A percentile compares a stretch with the other conserved stretches of the same genome.
Conservation (phyloP, 2,329 filamentous ascomycete genomes). For the Ceratocystis papillata region DNA sequence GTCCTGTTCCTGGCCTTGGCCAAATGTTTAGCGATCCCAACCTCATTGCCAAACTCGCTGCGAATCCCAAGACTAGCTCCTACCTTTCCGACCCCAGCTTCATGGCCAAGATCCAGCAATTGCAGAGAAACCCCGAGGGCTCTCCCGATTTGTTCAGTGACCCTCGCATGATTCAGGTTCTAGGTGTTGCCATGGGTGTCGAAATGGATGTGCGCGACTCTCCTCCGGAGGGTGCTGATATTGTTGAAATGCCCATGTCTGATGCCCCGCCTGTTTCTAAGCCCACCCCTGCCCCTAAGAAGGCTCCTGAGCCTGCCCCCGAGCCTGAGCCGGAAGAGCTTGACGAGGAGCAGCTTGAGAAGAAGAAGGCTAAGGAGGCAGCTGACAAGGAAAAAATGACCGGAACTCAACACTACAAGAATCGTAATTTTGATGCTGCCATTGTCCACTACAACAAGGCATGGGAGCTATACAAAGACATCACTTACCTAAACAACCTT, state of each 20-base stretch:
- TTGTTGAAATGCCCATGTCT: conserved; percentile 64
- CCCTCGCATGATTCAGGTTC: conserved; percentile 83
- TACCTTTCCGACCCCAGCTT: conserved; percentile 75
- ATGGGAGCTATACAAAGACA: conserved; percentile 91
- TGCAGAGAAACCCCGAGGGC: conserved; percentile 70
- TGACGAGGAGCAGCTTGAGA: conserved; percentile 73
- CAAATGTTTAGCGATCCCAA: conserved; percentile 91
- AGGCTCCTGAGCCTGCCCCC: conserved; percentile 41
- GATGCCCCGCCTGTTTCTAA: conserved; percentile 44
- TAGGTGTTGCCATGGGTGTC: conserved; percentile 86
- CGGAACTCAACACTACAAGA: conserved; percentile 95
- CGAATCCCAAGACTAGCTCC: conserved; percentile 82
- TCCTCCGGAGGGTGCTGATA: conserved; percentile 28
- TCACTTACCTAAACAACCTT: conserved; percentile 94
- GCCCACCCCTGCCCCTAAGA: conserved; percentile 33
- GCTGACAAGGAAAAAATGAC: conserved; percentile 91
- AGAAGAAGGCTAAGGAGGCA: conserved; percentile 82
- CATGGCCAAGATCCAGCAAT: conserved; percentile 75
- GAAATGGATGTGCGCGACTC: conserved; percentile 57
- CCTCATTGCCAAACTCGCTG: conserved; percentile 78
- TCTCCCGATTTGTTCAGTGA: conserved; percentile 75
- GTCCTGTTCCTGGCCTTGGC: conserved; percentile 62
- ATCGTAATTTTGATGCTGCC: conserved; percentile 88
- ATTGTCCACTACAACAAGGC: conserved; percentile 91
- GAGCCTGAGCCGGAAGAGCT: conserved; percentile 58